Percentiles rank a stretch among this genome's conserved stretches.
Conservation (phyloP, 2,329 filamentous ascomycete species). For the Biscogniauxia mediterranea region DNA sequence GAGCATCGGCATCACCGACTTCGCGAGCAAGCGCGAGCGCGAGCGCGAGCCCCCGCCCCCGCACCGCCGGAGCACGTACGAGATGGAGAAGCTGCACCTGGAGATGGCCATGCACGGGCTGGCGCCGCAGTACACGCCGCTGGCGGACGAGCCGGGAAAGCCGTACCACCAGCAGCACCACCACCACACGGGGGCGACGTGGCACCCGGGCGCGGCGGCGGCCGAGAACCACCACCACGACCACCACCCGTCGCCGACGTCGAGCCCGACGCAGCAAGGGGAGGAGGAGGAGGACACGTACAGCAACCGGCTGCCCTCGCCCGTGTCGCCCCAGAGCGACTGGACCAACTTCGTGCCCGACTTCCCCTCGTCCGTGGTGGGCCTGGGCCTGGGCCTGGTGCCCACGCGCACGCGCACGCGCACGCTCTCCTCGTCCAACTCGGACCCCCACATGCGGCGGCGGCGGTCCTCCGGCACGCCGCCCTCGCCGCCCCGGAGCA, state of each 20-base stretch:
- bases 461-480: constrained; percentile 25
- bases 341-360: constrained; percentile 39
- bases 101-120: constrained; percentile 51
- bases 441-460: constrained; percentile 26
- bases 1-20: constrained; percentile 39
- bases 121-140: constrained; percentile 48
- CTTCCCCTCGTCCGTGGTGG: constrained; percentile 45
- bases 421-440: constrained; percentile 27
- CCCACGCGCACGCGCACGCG: constrained; percentile 31
- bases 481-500: constrained; percentile 22
- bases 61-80: constrained; percentile 46
- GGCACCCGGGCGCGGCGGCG: neutral
- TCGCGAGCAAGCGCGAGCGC: constrained; percentile 41
- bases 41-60: constrained; percentile 23
- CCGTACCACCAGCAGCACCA: neutral
- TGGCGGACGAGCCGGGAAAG: constrained; percentile 25
- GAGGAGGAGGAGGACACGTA: constrained; percentile 30
- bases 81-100: constrained; percentile 49
- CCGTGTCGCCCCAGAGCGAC: constrained; percentile 47
- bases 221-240: neutral
- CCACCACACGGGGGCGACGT: neutral
- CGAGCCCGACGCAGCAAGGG: constrained; percentile 34
- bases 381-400: constrained; percentile 35
- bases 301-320: constrained; percentile 44
- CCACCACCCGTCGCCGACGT: constrained; percentile 26